phyloP scores from a whole-genome alignment of 2,329 filamentous ascomycete genomes.

The Nectriaceae sp. region DNA sequence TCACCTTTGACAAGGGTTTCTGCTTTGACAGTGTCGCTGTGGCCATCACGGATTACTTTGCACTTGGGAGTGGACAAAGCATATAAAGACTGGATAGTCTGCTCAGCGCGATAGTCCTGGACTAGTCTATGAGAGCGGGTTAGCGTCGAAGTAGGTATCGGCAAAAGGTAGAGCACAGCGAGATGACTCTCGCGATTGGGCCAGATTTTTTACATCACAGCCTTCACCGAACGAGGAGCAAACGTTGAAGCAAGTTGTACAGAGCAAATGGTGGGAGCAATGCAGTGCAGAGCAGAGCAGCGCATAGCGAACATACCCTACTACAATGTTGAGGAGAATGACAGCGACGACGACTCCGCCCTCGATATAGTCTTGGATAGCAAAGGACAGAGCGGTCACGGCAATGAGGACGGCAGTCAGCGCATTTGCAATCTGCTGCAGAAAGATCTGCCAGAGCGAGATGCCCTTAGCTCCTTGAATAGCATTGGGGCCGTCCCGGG shows the following conservation, averaged over 20 bases:
- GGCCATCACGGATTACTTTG: conserved; percentile 57
- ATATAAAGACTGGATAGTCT: conserved; percentile 63
- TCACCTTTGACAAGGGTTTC: conserved; percentile 66
- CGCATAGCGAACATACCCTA: conserved; percentile 51
- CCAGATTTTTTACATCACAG: conserved; percentile 27
- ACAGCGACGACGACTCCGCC: conserved; percentile 64
- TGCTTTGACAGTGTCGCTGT: conserved; percentile 53
- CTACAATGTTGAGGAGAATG: conserved; percentile 67
- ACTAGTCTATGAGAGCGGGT: conserved; percentile 45
- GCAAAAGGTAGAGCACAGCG: not conserved
- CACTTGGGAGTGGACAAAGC: conserved; percentile 60
- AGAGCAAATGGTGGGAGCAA: conserved; percentile 22
- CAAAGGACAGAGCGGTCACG: conserved; percentile 71
- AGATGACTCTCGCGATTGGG: conserved; percentile 2
- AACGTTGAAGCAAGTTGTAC: conserved; percentile 13
- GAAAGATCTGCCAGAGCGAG: conserved; percentile 73
- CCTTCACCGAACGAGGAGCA: conserved; percentile 31
- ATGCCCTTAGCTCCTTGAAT: conserved; percentile 71
- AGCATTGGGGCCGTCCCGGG: conserved; percentile 68
- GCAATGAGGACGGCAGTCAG: conserved; percentile 74
- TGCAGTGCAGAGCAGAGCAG: conserved; percentile 13
- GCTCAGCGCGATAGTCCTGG: conserved; percentile 63
- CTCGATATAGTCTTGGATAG: conserved; percentile 65
- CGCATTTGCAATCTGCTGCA: conserved; percentile 77
- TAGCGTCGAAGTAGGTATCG: conserved; percentile 17